A percentile compares a stretch with the other conserved stretches of the same genome.
phyloP scores from a whole-genome alignment of 2,329 filamentous ascomycete genomes.

The Diaporthe helianthi region DNA sequence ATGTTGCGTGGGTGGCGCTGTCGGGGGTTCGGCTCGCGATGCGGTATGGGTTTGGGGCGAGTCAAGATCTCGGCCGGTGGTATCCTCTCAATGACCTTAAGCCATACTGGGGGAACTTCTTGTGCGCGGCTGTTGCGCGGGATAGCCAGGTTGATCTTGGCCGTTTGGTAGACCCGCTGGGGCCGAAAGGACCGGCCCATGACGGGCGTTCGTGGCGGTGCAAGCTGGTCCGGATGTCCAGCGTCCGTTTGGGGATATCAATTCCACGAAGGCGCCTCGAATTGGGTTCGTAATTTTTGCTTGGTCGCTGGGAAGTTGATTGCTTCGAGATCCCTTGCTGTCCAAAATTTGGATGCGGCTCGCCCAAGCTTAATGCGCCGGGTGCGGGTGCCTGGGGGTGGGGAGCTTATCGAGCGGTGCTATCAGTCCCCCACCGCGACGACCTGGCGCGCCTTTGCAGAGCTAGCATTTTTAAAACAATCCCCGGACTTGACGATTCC shows the following conservation, averaged over 20 bases:
- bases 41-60: slow-evolving; percentile 58
- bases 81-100: slow-evolving; percentile 56
- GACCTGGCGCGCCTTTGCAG: slow-evolving; percentile 18
- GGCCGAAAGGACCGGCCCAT: slow-evolving; percentile 49
- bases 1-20: slow-evolving; percentile 73
- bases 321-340: slow-evolving; percentile 45
- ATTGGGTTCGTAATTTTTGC: background rate
- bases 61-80: slow-evolving; percentile 66
- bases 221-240: background rate
- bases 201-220: slow-evolving; percentile 27
- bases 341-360: slow-evolving; percentile 43
- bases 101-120: slow-evolving; percentile 55
- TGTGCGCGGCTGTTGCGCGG: slow-evolving; percentile 39
- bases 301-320: slow-evolving; percentile 41
- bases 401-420: slow-evolving; percentile 28
- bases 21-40: slow-evolving; percentile 51
- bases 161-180: slow-evolving; percentile 52
- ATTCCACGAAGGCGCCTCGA: background rate
- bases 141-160: slow-evolving; percentile 45
- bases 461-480: slow-evolving; percentile 26
- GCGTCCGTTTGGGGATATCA: background rate
- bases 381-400: slow-evolving; percentile 44
- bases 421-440: slow-evolving; percentile 27
- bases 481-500: slow-evolving; percentile 6
- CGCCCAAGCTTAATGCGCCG: slow-evolving; percentile 52